A percentile compares a stretch with the other conserved stretches of the same genome.
phyloP scores from a whole-genome alignment of 2,329 filamentous ascomycete species.

The Escovopsis sp. region DNA sequence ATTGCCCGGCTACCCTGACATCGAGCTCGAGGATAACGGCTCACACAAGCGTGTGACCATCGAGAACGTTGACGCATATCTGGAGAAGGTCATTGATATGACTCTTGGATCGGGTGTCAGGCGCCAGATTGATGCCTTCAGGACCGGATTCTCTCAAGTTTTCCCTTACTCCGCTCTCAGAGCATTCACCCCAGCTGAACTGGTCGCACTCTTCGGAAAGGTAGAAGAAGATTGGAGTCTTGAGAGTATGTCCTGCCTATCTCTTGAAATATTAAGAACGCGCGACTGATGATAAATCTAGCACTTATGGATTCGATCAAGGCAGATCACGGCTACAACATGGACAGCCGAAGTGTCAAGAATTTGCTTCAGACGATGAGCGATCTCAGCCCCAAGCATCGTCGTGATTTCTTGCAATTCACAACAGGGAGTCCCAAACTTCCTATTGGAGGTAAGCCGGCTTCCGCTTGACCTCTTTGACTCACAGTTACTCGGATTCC shows the following conservation, averaged over 20 bases:
- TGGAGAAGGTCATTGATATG: constrained; percentile 82
- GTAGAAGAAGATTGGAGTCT: constrained; percentile 95
- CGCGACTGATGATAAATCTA: constrained; percentile 21
- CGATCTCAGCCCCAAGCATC: constrained; percentile 57
- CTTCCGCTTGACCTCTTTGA: neutral
- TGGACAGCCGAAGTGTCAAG: constrained; percentile 91
- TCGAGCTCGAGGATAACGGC: constrained; percentile 68
- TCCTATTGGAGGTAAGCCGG: constrained; percentile 72
- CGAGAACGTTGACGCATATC: constrained; percentile 77
- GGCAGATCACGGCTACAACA: constrained; percentile 95
- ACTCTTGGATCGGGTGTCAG: constrained; percentile 82
- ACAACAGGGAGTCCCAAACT: constrained; percentile 96
- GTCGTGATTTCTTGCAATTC: constrained; percentile 92
- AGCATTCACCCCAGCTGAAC: constrained; percentile 87
- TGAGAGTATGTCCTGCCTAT: constrained; percentile 55
- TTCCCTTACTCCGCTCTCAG: constrained; percentile 88
- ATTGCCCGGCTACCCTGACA: constrained; percentile 73
- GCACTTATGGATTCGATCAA: constrained; percentile 97
- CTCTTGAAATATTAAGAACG: neutral
- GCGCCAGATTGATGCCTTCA: constrained; percentile 82
- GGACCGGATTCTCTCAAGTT: constrained; percentile 80
- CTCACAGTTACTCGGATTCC: too few species aligned
- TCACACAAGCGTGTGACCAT: constrained; percentile 65
- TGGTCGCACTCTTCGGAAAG: constrained; percentile 86
- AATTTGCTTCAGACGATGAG: constrained; percentile 94